Conservation (phyloP, 768 basidiomycete species). For the Phylloporus rhodoxanthus region DNA sequence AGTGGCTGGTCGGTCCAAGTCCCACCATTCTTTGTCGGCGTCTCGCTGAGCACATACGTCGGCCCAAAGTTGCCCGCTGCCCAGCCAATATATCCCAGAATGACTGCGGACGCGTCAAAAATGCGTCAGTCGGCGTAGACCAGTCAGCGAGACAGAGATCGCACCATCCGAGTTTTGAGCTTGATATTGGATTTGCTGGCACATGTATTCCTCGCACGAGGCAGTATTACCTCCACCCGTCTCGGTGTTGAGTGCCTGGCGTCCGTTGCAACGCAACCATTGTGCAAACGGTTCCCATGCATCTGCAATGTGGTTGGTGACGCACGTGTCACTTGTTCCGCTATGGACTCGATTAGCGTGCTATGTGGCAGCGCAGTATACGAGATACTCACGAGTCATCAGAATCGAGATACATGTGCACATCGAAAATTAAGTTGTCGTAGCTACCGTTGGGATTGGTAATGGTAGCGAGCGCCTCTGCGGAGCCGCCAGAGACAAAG, state of each 20-base stretch:
- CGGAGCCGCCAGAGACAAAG: conserved; percentile 48
- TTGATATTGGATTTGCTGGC: conserved; percentile 42
- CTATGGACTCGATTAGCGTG: neutral
- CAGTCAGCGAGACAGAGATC: neutral
- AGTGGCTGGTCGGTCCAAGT: neutral
- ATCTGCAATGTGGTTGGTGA: conserved; percentile 47
- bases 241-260: conserved; percentile 56
- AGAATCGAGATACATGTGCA: conserved; percentile 57
- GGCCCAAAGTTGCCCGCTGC: neutral
- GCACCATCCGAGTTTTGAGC: conserved; percentile 45
- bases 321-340: conserved; percentile 28
- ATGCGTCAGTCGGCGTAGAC: neutral
- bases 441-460: conserved; percentile 41
- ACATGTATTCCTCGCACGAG: conserved; percentile 42
- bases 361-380: neutral
- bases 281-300: conserved; percentile 42
- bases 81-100: neutral
- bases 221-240: conserved; percentile 53
- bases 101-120: neutral
- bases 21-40: neutral
- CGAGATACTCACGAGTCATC: conserved; percentile 39
- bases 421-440: conserved; percentile 50
- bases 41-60: neutral
- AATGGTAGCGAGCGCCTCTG: conserved; percentile 41
- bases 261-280: conserved; percentile 44